phyloP scores from a whole-genome alignment of 2,329 filamentous ascomycete genomes.

The Phialocephala sp. region DNA sequence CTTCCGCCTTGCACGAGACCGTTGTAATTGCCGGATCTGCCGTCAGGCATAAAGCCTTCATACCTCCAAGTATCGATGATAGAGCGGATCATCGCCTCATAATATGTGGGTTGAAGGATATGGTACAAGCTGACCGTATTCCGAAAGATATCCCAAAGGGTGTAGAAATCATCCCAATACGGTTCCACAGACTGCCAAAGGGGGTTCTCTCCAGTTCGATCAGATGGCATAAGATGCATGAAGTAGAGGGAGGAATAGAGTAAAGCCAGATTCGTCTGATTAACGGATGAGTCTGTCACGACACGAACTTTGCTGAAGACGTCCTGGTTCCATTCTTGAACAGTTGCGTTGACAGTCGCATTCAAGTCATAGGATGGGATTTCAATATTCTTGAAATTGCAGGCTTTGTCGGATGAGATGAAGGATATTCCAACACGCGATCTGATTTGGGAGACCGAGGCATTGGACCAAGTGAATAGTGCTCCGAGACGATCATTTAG shows the following conservation, averaged over 20 bases:
- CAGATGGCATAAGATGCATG: constrained; percentile 14
- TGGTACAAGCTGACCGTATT: constrained; percentile 65
- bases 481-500: constrained; percentile 55
- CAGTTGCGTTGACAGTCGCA: constrained; percentile 47
- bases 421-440: constrained; percentile 43
- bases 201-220: constrained; percentile 66
- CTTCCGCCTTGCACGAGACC: constrained; percentile 73
- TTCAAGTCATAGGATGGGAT: constrained; percentile 46
- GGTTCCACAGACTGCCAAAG: constrained; percentile 66
- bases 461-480: constrained; percentile 52
- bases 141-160: constrained; percentile 67
- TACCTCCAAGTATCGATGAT: constrained; percentile 70
- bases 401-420: constrained; percentile 22
- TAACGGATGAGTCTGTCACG: neutral
- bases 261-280: constrained; percentile 6
- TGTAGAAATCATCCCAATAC: constrained; percentile 74
- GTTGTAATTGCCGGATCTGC: constrained; percentile 69
- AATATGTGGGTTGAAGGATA: constrained; percentile 65
- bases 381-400: constrained; percentile 45
- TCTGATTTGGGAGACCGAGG: constrained; percentile 45
- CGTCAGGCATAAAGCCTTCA: constrained; percentile 68
- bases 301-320: constrained; percentile 12
- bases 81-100: constrained; percentile 66
- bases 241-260: constrained; percentile 13
- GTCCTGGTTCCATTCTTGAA: constrained; percentile 53